Base-by-base conservation (phyloP, 257 asterid species). In the Plantago elongata region DNA sequence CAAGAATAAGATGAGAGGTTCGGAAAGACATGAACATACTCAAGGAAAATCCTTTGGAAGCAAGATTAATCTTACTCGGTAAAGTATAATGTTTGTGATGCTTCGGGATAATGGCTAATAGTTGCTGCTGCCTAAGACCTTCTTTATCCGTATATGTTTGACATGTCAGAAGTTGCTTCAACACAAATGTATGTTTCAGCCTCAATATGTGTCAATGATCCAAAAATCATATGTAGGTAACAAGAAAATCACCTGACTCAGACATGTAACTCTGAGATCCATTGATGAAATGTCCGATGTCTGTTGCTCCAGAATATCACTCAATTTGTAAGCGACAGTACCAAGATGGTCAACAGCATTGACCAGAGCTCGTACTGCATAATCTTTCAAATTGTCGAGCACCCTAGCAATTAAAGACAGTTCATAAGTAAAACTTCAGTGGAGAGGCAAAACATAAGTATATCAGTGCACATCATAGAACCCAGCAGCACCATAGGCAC, bases 301-400 rank as follows among this genome's bases (percentile, higher is more conserved):
- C 67, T 92, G 94, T 58, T 92, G 95, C 65, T 86, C 98, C 68
- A 92, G 74, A 57, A 88, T 72, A 69, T 88, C 90, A 59, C 84
- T 92, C 76, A 92, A 76, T 71, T 92, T 92, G 81, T 77, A 92
- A 15, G 98, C 78, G 73, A 88, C 98, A 12, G 98, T 88, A 34
- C 98, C 98, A 51, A 92, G 86, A 77, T 88, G 98, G 77, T 88
- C 98, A 40, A 92, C 85, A 48, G 95, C 95, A 70, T 92, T 92
- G 72, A 92, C 98, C 43, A 92, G 88, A 64, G 98, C 98, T 62
- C 85, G 75, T 46, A 84, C 85, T 22, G 98, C 88, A 76, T 92
- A 92, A 69, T 84, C 96, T 85, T 88, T 92, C 72, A 92, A 81
- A 77, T 88, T 88, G 75, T 86, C 90, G 73, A 92, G 73, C 63